Conservation (phyloP, 257 asterid species). For the Prunella vulgaris region DNA sequence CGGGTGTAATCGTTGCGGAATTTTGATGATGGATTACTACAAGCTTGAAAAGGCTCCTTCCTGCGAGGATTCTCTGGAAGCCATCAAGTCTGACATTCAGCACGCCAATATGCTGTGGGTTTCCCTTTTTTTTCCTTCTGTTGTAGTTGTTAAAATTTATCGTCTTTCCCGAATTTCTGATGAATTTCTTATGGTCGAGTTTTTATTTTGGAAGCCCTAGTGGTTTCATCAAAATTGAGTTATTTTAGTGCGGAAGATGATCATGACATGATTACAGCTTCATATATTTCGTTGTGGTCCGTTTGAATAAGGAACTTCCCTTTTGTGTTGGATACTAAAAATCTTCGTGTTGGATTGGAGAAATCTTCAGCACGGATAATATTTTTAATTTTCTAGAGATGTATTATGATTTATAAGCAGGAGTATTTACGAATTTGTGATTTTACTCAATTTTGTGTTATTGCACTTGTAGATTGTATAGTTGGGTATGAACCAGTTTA, state of each 20-base stretch:
- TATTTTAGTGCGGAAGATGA: background rate
- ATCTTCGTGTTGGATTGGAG: background rate
- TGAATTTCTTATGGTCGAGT: background rate
- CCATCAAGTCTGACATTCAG: constrained; percentile 46
- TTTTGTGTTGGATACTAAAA: background rate
- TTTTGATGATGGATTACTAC: constrained; percentile 34
- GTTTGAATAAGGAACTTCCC: background rate
- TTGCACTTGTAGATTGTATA: background rate
- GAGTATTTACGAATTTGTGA: background rate
- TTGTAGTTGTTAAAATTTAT: background rate
- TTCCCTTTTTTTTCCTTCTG: constrained; percentile 7
- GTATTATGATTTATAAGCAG: background rate
- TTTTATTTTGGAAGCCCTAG: background rate
- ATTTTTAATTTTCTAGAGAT: too few species aligned
- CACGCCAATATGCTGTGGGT: constrained; percentile 57
- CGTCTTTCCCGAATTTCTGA: background rate
- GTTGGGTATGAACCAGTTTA: too few species aligned
- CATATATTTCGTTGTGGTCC: background rate
- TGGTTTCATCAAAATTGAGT: background rate
- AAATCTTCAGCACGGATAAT: background rate
- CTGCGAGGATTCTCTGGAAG: constrained; percentile 43
- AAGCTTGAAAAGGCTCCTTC: constrained; percentile 41
- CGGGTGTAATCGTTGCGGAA: background rate
- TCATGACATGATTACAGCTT: background rate
- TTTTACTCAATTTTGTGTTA: background rate